Base-by-base conservation (phyloP, 805 yeast species). In the Saccharomycopsis fodiens region DNA sequence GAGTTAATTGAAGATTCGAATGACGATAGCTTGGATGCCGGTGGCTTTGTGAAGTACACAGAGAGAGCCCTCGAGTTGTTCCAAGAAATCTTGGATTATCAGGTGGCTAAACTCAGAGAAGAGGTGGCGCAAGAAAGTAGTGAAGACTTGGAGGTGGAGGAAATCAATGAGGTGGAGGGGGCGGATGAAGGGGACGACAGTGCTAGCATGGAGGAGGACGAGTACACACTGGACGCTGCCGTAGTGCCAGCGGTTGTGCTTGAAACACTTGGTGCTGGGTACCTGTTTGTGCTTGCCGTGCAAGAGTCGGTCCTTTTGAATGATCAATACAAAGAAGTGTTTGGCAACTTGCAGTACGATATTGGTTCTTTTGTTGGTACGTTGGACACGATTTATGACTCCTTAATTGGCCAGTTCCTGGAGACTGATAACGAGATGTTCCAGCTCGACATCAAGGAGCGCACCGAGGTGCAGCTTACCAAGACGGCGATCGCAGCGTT, bases 211-310 rank as follows among this genome's bases (percentile, higher is more conserved):
- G 38, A 15, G 13, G 38, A 20, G n/a, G 42, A 45, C 3, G n/a
- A 43, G 10, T 37, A 30, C 16, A 39, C 34, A 10, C 46, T 44
- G 17, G 53, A 50, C 21, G 47, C 35, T 30, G 41, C 53, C 4
- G 43, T 50, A 44, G 48, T 50, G 20, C 53, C 53, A 4, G 20
- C 44, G 3, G 47, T 51, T 17, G 35, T 50, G 10, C 34, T 50
- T 15, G 53, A 50, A 19, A 50, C 53, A 7, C n/a, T 50, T 3
- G 41, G 38, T 12, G 36, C 44, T 3, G 15, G 32, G 20, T 50
- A 44, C 39, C 22, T 35, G 3, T 47, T 50, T 10, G 42, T 50
- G 16, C 51, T 44, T 15, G 31, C 51, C 19, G 27, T 41, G 10
- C 38, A 35, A 22, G 53, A 50, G 31, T 15, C 47, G 3, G 29